Conservation (phyloP, 164 flowering plant species). For the Magnolia officinalis region DNA sequence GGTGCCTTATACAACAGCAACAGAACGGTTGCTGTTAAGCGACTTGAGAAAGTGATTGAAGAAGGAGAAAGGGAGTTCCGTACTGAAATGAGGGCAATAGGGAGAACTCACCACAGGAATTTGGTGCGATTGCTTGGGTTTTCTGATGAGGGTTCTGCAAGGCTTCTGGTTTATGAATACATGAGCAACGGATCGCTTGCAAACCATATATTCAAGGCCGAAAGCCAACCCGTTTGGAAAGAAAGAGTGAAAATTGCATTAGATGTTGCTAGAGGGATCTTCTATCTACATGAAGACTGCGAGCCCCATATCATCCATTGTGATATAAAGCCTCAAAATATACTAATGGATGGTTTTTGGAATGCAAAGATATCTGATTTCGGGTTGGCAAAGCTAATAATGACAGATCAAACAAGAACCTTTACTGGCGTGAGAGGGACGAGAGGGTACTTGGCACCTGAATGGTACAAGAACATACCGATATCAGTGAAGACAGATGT, state of each 20-base stretch:
- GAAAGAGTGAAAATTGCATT: slow-evolving; percentile 15
- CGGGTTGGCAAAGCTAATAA: slow-evolving; percentile 16
- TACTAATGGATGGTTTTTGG: slow-evolving; percentile 16
- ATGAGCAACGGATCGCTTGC: slow-evolving; percentile 20
- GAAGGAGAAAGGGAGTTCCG: slow-evolving; percentile 24
- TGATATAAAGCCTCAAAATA: slow-evolving; percentile 23
- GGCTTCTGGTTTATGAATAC: slow-evolving; percentile 21
- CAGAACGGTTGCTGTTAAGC: slow-evolving; percentile 14
- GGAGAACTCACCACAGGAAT: slow-evolving; percentile 27
- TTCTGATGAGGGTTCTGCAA: slow-evolving; percentile 10
- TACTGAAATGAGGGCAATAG: slow-evolving; percentile 17
- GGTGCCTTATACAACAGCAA: slow-evolving; percentile 5
- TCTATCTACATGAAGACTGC: slow-evolving; percentile 22
- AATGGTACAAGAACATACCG: slow-evolving; percentile 19
- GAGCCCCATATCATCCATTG: slow-evolving; percentile 20
- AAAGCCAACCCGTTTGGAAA: slow-evolving; percentile 15
- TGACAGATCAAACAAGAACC: slow-evolving; percentile 14
- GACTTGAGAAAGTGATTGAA: slow-evolving; percentile 7
- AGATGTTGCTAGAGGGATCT: slow-evolving; percentile 18
- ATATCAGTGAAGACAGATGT: slow-evolving; percentile 34
- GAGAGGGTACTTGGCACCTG: slow-evolving; percentile 21
- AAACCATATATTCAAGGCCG: slow-evolving; percentile 10
- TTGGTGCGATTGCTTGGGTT: slow-evolving; percentile 19
- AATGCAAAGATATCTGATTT: slow-evolving; percentile 23
- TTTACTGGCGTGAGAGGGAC: slow-evolving; percentile 14